A percentile compares a stretch with the other conserved stretches of the same genome.
Evolutionary conservation across 768 basidiomycete genomes (phyloP).

Genomic region (Serendipita sp.): DNA sequence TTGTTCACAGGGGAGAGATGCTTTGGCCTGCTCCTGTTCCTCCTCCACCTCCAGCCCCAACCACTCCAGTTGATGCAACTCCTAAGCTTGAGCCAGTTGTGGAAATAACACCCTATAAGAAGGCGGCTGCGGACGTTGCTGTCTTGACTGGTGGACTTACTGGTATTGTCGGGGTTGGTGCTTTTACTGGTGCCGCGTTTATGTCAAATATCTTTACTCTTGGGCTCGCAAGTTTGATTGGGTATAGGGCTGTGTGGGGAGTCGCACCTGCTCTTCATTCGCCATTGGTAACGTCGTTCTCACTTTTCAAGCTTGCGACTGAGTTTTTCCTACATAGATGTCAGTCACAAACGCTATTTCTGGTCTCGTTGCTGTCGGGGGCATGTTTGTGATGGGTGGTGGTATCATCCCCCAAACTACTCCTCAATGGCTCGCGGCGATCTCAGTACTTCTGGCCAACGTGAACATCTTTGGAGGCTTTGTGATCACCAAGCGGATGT

Average conservation of each 20-base stretch:
- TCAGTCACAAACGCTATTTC: constrained; percentile 84
- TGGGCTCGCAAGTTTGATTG: constrained; percentile 71
- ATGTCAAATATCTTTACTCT: constrained; percentile 86
- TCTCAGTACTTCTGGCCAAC: constrained; percentile 75
- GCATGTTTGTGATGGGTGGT: constrained; percentile 83
- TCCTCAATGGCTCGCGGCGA: constrained; percentile 62
- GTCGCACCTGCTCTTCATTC: constrained; percentile 80
- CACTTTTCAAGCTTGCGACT: background rate
- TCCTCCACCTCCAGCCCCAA: constrained; percentile 41
- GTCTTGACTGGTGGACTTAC: constrained; percentile 66
- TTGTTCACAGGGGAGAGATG: constrained; percentile 49
- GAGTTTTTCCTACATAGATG: constrained; percentile 31
- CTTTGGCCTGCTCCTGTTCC: constrained; percentile 55
- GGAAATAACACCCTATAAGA: constrained; percentile 77
- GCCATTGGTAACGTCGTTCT: constrained; percentile 29
- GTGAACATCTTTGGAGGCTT: constrained; percentile 84
- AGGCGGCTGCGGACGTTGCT: constrained; percentile 58
- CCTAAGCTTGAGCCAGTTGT: constrained; percentile 29
- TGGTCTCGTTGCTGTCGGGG: constrained; percentile 52
- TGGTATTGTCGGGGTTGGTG: constrained; percentile 53
- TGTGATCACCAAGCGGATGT: constrained; percentile 80
- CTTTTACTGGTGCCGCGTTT: constrained; percentile 63
- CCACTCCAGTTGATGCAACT: constrained; percentile 35
- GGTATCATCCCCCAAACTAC: constrained; percentile 69
- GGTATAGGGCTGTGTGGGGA: constrained; percentile 82